These are phyloP conservation scores for Penicillium polonicum DNA, from an alignment of 2,329 filamentous ascomycete genomes.

Conservation along the genomic window DNA sequence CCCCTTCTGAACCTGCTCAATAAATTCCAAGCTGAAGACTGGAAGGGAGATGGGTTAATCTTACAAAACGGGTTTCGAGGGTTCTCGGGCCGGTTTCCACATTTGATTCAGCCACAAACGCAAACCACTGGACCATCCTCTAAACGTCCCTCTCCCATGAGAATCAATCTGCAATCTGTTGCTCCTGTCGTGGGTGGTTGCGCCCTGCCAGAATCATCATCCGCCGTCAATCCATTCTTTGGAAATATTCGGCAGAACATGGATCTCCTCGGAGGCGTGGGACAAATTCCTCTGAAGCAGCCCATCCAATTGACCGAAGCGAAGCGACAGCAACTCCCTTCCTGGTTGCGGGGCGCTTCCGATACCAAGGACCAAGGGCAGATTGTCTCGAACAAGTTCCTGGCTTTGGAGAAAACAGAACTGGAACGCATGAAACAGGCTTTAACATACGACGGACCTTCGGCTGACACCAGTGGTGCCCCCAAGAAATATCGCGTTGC, in stretches of 20 bases:
- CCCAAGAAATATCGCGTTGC: constrained; percentile 67
- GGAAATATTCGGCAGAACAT: constrained; percentile 95
- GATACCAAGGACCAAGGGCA: constrained; percentile 71
- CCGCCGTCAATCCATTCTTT: constrained; percentile 83
- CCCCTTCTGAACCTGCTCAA: constrained; percentile 84
- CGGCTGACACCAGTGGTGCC: constrained; percentile 40
- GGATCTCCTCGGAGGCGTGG: constrained; percentile 89
- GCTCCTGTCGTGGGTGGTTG: constrained; percentile 88
- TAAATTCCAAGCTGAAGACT: constrained; percentile 87
- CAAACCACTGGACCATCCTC: constrained; percentile 35
- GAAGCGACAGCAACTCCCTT: constrained; percentile 59
- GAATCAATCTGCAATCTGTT: constrained; percentile 54
- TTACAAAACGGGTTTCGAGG: constrained; percentile 77
- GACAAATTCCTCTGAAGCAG: constrained; percentile 66
- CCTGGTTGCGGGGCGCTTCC: constrained; percentile 72
- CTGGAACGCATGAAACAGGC: constrained; percentile 91
- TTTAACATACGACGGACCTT: constrained; percentile 59
- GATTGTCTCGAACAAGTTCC: constrained; percentile 75
- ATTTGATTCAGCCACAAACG: constrained; percentile 35
- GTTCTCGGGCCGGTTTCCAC: constrained; percentile 67
- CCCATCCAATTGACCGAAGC: constrained; percentile 53
- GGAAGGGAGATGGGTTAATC: constrained; percentile 69
- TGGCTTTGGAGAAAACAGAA: constrained; percentile 79
- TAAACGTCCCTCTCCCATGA: constrained; percentile 54
- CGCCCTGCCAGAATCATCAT: constrained; percentile 66